phyloP scores from a whole-genome alignment of 176 grass and related monocot species.

The Canna indica region DNA sequence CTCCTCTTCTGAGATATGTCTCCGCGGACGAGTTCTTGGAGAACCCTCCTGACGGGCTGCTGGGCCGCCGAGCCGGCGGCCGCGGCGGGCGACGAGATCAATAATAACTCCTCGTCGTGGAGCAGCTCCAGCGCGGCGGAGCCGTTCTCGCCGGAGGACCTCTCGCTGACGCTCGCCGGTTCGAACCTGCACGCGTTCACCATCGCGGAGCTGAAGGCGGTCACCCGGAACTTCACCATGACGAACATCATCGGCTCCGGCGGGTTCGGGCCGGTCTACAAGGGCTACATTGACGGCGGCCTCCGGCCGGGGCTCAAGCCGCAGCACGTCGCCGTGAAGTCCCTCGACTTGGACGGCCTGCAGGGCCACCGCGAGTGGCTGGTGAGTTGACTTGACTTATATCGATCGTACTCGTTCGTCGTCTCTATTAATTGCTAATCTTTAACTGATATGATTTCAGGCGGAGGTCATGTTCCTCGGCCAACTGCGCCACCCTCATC shows the following conservation, averaged over 20 bases:
- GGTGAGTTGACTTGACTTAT: slow-evolving; percentile 27
- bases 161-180: slow-evolving; percentile 55
- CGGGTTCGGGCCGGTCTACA: slow-evolving; percentile 90
- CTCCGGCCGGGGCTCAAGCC: slow-evolving; percentile 43
- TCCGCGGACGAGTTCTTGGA: slow-evolving; percentile 11
- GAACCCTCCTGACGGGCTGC: slow-evolving; percentile 32
- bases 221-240: slow-evolving; percentile 59
- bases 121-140: not conserved
- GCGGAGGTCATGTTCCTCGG: slow-evolving; percentile 83
- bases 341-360: slow-evolving; percentile 63
- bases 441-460: slow-evolving; percentile 20
- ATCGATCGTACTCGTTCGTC: too few species aligned
- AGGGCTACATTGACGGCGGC: slow-evolving; percentile 44
- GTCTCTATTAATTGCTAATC: not conserved
- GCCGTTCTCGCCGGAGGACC: slow-evolving; percentile 55
- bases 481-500: slow-evolving; percentile 66
- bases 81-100: too few species aligned
- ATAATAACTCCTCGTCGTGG: too few species aligned
- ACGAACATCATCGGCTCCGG: slow-evolving; percentile 73
- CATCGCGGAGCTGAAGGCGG: slow-evolving; percentile 57
- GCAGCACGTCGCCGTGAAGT: slow-evolving; percentile 91
- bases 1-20: not conserved
- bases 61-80: slow-evolving; percentile 4
- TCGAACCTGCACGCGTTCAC: slow-evolving; percentile 82
- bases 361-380: slow-evolving; percentile 92